Evolutionary conservation across 2,329 filamentous ascomycete species (phyloP).

Genomic region (Epichloe gansuensis): DNA sequence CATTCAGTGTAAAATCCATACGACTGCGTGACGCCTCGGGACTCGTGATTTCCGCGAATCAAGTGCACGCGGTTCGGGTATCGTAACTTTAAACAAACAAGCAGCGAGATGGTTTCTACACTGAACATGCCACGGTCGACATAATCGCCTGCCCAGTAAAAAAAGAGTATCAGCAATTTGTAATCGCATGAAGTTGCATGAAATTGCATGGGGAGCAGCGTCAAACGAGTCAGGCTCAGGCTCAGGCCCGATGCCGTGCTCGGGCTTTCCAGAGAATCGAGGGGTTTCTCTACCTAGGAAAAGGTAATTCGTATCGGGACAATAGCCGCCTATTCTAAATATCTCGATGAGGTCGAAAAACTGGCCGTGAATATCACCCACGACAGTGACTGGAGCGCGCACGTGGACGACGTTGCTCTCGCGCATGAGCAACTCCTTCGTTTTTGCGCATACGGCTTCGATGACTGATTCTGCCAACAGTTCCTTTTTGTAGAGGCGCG

Average conservation of each 20-base stretch:
- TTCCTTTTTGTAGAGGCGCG: constrained; percentile 92
- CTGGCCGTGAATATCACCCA: constrained; percentile 96
- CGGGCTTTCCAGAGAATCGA: neutral
- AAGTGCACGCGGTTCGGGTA: constrained; percentile 93
- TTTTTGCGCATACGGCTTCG: constrained; percentile 98
- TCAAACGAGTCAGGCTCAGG: neutral
- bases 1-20: constrained; percentile 99
- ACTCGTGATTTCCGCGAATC: constrained; percentile 97
- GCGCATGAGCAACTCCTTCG: constrained; percentile 97
- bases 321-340: constrained; percentile 94
- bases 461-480: constrained; percentile 94
- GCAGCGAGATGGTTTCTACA: constrained; percentile 95
- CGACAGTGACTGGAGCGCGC: constrained; percentile 86
- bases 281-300: constrained; percentile 59
- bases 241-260: neutral
- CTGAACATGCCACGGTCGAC: constrained; percentile 97
- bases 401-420: constrained; percentile 99
- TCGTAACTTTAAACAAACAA: constrained; percentile 92
- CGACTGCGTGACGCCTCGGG: constrained; percentile 91
- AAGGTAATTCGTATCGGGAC: constrained; percentile 95
- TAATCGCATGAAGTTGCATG: neutral
- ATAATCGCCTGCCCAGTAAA: constrained; percentile 60
- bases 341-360: constrained; percentile 99
- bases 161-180: neutral
- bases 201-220: neutral